phyloP scores from a whole-genome alignment of 345 rosid genomes.

The Conringia planisiliqua region DNA sequence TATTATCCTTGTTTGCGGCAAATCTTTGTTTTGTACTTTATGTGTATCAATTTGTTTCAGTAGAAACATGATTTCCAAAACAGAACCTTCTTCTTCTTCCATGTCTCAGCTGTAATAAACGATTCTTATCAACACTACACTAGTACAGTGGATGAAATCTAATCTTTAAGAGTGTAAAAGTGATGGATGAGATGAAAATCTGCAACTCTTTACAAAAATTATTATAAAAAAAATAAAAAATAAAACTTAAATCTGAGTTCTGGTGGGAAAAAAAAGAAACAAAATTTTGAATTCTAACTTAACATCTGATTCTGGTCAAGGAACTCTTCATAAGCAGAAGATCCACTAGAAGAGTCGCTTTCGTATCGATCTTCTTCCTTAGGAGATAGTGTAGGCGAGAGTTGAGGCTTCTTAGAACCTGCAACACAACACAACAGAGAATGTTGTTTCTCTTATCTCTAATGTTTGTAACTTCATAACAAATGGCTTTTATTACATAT shows the following conservation, averaged over 20 bases:
- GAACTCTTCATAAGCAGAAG: constrained; percentile 36
- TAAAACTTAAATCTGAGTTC: background rate
- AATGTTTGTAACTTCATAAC: background rate
- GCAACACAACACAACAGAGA: constrained; percentile 2
- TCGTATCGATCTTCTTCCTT: constrained; percentile 35
- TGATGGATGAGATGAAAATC: background rate
- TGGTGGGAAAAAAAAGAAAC: background rate
- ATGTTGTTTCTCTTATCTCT: background rate
- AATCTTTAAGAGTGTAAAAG: constrained; percentile 17
- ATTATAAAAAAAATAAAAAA: background rate
- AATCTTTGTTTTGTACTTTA: background rate
- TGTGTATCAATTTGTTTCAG: background rate
- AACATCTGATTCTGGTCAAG: constrained; percentile 30
- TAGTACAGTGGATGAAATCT: background rate
- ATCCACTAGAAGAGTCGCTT: constrained; percentile 36
- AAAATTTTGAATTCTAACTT: constrained; percentile 3
- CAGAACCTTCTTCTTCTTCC: background rate
- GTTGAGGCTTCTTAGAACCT: constrained; percentile 30
- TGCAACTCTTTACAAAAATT: constrained; percentile 2
- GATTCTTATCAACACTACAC: background rate
- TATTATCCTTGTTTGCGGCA: too few species aligned
- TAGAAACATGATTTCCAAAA: background rate
- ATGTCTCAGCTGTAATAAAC: background rate
- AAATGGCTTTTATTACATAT: background rate
- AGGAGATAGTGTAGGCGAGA: constrained; percentile 26